phyloP scores from a whole-genome alignment of 1,139 yeast species.

The Pichia norvegensis region DNA sequence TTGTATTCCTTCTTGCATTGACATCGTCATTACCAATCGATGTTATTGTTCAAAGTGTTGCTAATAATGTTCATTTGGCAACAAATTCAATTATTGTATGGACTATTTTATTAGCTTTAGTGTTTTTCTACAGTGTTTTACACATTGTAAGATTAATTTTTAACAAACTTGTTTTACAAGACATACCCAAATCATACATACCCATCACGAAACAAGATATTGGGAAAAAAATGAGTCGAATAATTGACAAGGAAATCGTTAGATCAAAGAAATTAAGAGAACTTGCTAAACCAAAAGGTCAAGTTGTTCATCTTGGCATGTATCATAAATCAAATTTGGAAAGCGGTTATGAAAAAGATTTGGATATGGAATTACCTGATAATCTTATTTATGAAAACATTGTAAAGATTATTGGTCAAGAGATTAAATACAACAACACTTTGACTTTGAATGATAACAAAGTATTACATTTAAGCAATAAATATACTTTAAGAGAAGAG shows the following conservation, averaged over 20 bases:
- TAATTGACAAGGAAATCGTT: conserved; percentile 37
- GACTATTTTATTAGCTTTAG: conserved; percentile 58
- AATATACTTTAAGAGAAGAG: conserved; percentile 43
- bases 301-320: conserved; percentile 58
- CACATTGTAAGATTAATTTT: conserved; percentile 49
- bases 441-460: conserved; percentile 32
- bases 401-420: conserved; percentile 48
- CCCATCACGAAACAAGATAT: conserved; percentile 59
- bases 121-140: conserved; percentile 37
- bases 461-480: conserved; percentile 33
- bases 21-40: conserved; percentile 45
- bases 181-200: conserved; percentile 68
- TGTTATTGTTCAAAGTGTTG: conserved; percentile 42
- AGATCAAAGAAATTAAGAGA: conserved; percentile 41
- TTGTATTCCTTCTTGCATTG: conserved; percentile 33
- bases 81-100: conserved; percentile 54
- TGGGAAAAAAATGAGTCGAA: conserved; percentile 40
- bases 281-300: conserved; percentile 44
- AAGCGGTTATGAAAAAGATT: background rate
- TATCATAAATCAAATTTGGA: conserved; percentile 40
- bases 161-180: conserved; percentile 52
- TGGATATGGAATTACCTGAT: conserved; percentile 37
- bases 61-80: conserved; percentile 35
- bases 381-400: conserved; percentile 59
- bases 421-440: conserved; percentile 37